Evolutionary conservation across 495 filamentous ascomycete genomes (phyloP).

Genomic region (Aspergillus incahuasiensis): DNA sequence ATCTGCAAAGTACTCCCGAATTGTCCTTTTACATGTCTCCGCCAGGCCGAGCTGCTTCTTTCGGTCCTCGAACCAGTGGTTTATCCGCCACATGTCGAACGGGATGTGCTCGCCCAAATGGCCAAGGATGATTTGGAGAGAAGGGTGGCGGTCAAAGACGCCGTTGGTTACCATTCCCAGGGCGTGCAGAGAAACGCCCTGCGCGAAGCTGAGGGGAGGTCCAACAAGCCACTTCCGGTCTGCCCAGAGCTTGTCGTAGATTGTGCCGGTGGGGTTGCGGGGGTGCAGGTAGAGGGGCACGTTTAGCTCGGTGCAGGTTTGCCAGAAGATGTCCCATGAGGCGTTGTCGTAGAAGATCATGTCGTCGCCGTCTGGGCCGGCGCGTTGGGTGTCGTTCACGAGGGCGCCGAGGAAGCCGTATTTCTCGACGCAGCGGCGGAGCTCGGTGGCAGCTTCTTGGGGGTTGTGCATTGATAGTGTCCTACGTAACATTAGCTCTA

Average conservation of each 20-base stretch:
- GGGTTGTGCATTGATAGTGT: slow-evolving; percentile 54
- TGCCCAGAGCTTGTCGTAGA: slow-evolving; percentile 48
- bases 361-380: slow-evolving; percentile 45
- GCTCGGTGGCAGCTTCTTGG: slow-evolving; percentile 49
- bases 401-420: slow-evolving; percentile 56
- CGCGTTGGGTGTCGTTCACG: slow-evolving; percentile 53
- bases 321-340: slow-evolving; percentile 56
- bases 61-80: slow-evolving; percentile 53
- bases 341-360: slow-evolving; percentile 57
- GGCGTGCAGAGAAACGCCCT: slow-evolving; percentile 45
- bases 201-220: slow-evolving; percentile 43
- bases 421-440: slow-evolving; percentile 50
- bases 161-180: slow-evolving; percentile 52
- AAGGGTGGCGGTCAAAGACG: slow-evolving; percentile 47
- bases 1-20: slow-evolving; percentile 53
- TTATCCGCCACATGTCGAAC: slow-evolving; percentile 58
- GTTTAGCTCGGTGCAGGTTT: slow-evolving; percentile 50
- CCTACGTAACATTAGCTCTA: slow-evolving; percentile 13
- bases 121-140: slow-evolving; percentile 59
- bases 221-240: slow-evolving; percentile 47
- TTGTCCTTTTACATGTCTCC: slow-evolving; percentile 47
- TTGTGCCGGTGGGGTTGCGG: slow-evolving; percentile 41
- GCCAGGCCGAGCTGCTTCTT: slow-evolving; percentile 39
- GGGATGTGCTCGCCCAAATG: slow-evolving; percentile 64
- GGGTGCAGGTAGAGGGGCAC: slow-evolving; percentile 64